These are phyloP conservation scores for Phaffia australis DNA, from an alignment of 768 basidiomycete species.

Conservation along the genomic window DNA sequence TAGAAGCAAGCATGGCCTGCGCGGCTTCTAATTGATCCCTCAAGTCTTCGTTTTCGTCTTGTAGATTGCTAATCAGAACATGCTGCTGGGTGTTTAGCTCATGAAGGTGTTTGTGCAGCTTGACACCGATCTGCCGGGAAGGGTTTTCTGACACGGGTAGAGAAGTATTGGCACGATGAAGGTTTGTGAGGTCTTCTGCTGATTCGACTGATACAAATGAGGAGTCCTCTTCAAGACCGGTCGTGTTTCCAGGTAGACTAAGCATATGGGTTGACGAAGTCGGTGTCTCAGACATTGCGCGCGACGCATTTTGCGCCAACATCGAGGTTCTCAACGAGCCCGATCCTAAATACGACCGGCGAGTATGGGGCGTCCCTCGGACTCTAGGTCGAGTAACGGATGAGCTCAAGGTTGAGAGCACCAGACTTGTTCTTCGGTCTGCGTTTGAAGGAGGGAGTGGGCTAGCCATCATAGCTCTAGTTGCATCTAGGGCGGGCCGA, in stretches of 20 bases:
- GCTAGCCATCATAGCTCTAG: slow-evolving; percentile 2
- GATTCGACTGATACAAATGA: slow-evolving; percentile 74
- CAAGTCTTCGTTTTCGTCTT: slow-evolving; percentile 36
- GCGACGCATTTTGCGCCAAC: slow-evolving; percentile 1
- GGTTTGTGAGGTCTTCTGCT: slow-evolving; percentile 75
- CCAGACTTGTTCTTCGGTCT: slow-evolving; percentile 65
- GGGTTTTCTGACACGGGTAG: slow-evolving; percentile 43
- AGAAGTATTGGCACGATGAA: slow-evolving; percentile 64
- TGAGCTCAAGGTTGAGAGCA: slow-evolving; percentile 64
- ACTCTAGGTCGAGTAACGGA: slow-evolving; percentile 67
- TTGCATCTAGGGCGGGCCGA: neutral
- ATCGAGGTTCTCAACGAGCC: neutral
- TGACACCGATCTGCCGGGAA: slow-evolving; percentile 67
- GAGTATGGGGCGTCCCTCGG: slow-evolving; percentile 55
- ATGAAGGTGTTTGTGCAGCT: slow-evolving; percentile 76
- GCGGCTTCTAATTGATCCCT: slow-evolving; percentile 75
- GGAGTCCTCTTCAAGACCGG: slow-evolving; percentile 39
- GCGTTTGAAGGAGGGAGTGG: slow-evolving; percentile 49
- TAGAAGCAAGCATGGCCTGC: slow-evolving; percentile 43
- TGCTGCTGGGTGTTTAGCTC: slow-evolving; percentile 56
- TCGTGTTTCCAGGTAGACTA: slow-evolving; percentile 36
- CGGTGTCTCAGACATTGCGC: slow-evolving; percentile 10
- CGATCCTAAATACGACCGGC: slow-evolving; percentile 28
- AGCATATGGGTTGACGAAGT: slow-evolving; percentile 41
- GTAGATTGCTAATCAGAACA: slow-evolving; percentile 15